Evolutionary conservation across 2,329 filamentous ascomycete species (phyloP), one percentile per base, ranked within the genome.

Genomic region (Coleophoma cylindrospora): DNA sequence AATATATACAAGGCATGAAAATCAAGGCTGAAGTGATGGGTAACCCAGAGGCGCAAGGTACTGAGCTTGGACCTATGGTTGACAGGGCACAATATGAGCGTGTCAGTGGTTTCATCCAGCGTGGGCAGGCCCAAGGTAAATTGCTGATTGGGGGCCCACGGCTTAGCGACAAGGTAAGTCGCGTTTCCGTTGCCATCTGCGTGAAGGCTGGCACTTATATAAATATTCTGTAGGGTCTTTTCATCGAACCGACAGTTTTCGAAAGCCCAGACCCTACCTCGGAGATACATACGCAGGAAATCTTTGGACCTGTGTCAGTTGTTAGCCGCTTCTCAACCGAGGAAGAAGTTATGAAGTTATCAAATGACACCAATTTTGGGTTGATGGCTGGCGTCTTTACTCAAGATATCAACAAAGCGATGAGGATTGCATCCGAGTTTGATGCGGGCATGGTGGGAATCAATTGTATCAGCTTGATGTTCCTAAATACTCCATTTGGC

Each of bases 21-120:
- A 81, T 86, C 64, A 83, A 83, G 47, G 81, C 81, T 52, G 81
- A 84, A 66, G 79, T 84, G 48, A 82, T 80, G 0, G 85, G 85
- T 11, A 76, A 84, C 55, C 70, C 86, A 13, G 34, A 37, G 19
- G 19, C 19, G 19, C 19, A 19, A 19, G 19, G 19, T 19, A 77
- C 83, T 62, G 76, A 81, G 54, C 66, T 84, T 58, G 84, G 84
- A 0, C 78, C 78, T 4, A 64, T 78, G 40, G 74, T 76, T 11
- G 75, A 79, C 57, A 56, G 61, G 46, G 47, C 49, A 3, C 60
- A 62, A 43, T 60, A 54, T 34, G 53, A 61, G 3, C 45, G 54
- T 2, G 56, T 62, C 8, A 47, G 47, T 0, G 53, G 54, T 1
- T 59, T 55, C 37, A 57, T 62, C n/a, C 53, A 54, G 15, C 22